Percentiles rank a stretch among this genome's conserved stretches.
phyloP scores from a whole-genome alignment of 768 basidiomycete genomes.

The Phanerochaete sordida region DNA sequence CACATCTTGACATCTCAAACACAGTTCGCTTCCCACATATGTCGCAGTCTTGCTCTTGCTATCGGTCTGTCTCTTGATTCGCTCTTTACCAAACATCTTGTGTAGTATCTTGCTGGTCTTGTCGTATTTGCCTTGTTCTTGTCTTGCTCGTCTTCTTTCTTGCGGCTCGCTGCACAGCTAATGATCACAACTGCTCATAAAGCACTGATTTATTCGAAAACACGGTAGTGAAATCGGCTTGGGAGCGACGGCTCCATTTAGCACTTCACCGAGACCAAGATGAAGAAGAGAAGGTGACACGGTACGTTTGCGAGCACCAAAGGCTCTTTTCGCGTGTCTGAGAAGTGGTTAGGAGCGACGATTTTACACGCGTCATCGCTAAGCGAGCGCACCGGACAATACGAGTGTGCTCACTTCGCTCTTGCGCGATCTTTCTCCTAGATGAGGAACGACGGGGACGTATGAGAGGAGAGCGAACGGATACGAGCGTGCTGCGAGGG shows the following conservation, averaged over 20 bases:
- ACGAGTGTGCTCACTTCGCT: background rate
- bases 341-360: background rate
- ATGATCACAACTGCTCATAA: background rate
- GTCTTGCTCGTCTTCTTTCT: background rate
- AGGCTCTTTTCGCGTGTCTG: background rate
- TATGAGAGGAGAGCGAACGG: too few relatives aligned
- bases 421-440: too few relatives aligned
- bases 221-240: background rate
- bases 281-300: background rate
- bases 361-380: background rate
- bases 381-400: background rate
- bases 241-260: background rate
- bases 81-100: background rate
- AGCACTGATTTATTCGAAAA: background rate
- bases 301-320: background rate
- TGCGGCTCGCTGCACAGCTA: conserved; percentile 4
- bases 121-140: background rate
- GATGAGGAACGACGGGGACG: too few relatives aligned
- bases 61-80: background rate
- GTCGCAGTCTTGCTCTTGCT: background rate
- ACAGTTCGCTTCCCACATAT: background rate
- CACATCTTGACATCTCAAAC: background rate
- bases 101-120: background rate
- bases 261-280: background rate
- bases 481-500: background rate